A percentile compares a stretch with the other conserved stretches of the same genome.
Evolutionary conservation across 192 early-diverging fungal species (phyloP).

Genomic region (Linnemannia exigua): DNA sequence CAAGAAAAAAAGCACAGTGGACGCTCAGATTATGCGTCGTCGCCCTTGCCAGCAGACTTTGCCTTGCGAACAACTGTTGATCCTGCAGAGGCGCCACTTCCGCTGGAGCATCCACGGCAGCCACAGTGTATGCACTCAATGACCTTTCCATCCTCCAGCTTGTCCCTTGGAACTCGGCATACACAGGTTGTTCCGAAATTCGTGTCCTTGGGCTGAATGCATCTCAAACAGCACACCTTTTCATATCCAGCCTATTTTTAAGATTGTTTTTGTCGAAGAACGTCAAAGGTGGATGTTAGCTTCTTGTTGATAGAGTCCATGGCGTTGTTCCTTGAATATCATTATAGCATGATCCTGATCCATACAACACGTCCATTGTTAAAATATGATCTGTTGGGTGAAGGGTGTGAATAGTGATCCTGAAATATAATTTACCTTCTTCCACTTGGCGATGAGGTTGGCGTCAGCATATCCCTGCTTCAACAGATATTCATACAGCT

Average conservation of each 20-base stretch:
- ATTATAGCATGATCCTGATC: not conserved
- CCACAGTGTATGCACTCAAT: conserved; percentile 97
- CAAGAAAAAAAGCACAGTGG: not conserved
- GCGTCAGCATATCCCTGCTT: conserved; percentile 94
- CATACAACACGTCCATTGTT: not conserved
- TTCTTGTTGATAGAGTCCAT: not conserved
- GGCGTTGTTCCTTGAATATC: not conserved
- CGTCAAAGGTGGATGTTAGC: not conserved
- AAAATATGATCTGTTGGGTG: not conserved
- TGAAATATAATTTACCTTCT: conserved; percentile 73
- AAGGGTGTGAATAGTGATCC: not conserved
- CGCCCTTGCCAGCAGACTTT: conserved; percentile 15
- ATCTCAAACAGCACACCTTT: conserved; percentile 96
- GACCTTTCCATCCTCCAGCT: conserved; percentile 90
- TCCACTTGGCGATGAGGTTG: conserved; percentile 98
- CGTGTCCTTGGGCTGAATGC: conserved; percentile 97
- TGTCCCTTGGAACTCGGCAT: conserved; percentile 94
- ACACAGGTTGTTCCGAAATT: conserved; percentile 98
- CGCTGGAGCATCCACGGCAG: conserved; percentile 83
- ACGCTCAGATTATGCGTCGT: not conserved
- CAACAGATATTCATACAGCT: conserved; percentile 94
- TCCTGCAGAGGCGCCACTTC: conserved; percentile 42
- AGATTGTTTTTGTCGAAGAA: not conserved
- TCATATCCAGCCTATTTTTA: conserved; percentile 87
- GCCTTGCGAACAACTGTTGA: conserved; percentile 35